Evolutionary conservation across 306 rosid species (phyloP).

Genomic region (Inga leiocalycina): DNA sequence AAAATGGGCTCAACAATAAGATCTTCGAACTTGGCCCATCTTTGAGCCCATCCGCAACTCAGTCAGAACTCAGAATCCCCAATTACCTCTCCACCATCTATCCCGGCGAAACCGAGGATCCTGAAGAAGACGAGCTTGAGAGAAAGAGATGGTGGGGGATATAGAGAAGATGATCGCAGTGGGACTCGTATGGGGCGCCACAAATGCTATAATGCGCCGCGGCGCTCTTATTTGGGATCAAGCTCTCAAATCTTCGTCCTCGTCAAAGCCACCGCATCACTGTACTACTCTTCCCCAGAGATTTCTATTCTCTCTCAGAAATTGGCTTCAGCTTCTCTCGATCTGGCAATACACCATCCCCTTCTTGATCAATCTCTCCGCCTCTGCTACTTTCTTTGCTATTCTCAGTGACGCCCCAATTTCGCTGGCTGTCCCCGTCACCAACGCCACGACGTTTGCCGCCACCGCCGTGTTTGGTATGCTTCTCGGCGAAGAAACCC

Average conservation of each 20-base stretch:
- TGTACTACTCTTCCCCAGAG: slow-evolving; percentile 26
- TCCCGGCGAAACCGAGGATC: neutral
- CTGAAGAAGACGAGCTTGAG: neutral
- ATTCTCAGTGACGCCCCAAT: slow-evolving; percentile 80
- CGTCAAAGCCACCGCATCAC: slow-evolving; percentile 28
- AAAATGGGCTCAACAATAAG: no score
- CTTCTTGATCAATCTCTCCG: slow-evolving; percentile 72
- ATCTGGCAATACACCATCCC: slow-evolving; percentile 90
- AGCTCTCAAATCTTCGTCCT: slow-evolving; percentile 59
- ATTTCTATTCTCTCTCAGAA: slow-evolving; percentile 40
- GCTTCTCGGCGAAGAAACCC: slow-evolving; percentile 72
- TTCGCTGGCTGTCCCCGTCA: slow-evolving; percentile 86
- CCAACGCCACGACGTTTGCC: slow-evolving; percentile 92
- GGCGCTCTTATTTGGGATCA: slow-evolving; percentile 83
- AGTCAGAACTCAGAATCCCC: neutral
- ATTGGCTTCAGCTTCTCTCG: slow-evolving; percentile 74
- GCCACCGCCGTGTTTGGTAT: slow-evolving; percentile 77
- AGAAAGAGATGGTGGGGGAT: slow-evolving; percentile 43
- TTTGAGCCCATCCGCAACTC: neutral
- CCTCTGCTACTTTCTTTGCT: slow-evolving; percentile 89
- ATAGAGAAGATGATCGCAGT: slow-evolving; percentile 86
- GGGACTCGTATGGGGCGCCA: slow-evolving; percentile 90
- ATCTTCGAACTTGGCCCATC: neutral
- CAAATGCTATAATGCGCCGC: slow-evolving; percentile 89
- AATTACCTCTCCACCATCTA: neutral